These are phyloP conservation scores for Apiospora phragmitis DNA, from an alignment of 2,329 filamentous ascomycete genomes.

Conservation along the genomic window DNA sequence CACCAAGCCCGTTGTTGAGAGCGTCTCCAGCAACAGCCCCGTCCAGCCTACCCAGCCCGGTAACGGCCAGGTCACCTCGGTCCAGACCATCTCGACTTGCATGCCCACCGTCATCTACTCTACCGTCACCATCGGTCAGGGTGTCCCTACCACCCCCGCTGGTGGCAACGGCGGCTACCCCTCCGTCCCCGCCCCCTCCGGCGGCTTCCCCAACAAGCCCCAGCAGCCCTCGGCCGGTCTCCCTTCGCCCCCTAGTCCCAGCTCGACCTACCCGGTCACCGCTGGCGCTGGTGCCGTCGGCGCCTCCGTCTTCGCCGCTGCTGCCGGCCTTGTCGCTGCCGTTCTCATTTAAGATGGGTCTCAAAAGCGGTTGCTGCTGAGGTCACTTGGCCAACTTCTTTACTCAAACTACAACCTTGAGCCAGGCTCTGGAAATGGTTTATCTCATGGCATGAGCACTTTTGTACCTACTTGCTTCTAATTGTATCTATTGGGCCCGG, in stretches of 20 bases:
- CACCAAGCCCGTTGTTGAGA: background rate
- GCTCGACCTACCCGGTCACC: constrained; percentile 36
- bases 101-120: constrained; percentile 24
- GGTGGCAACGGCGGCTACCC: constrained; percentile 36
- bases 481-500: constrained; percentile 17
- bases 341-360: constrained; percentile 51
- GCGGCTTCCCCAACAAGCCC: constrained; percentile 18
- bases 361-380: background rate
- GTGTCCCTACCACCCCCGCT: constrained; percentile 45
- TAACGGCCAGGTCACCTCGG: constrained; percentile 12
- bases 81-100: constrained; percentile 25
- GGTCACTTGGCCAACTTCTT: background rate
- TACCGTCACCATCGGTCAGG: constrained; percentile 56
- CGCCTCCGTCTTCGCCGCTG: constrained; percentile 56
- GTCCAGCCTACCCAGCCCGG: constrained; percentile 13
- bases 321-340: constrained; percentile 55
- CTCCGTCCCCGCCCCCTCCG: constrained; percentile 40
- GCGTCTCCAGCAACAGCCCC: background rate
- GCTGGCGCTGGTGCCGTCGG: constrained; percentile 54
- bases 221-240: constrained; percentile 25
- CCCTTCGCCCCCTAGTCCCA: constrained; percentile 31
- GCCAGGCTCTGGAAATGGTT: constrained; percentile 10
- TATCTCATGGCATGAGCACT: background rate
- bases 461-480: constrained; percentile 10
- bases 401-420: background rate